Evolutionary conservation across 140 eudicot species (phyloP), one percentile per base, ranked within the genome.

Genomic region (Oenanthe javanica): DNA sequence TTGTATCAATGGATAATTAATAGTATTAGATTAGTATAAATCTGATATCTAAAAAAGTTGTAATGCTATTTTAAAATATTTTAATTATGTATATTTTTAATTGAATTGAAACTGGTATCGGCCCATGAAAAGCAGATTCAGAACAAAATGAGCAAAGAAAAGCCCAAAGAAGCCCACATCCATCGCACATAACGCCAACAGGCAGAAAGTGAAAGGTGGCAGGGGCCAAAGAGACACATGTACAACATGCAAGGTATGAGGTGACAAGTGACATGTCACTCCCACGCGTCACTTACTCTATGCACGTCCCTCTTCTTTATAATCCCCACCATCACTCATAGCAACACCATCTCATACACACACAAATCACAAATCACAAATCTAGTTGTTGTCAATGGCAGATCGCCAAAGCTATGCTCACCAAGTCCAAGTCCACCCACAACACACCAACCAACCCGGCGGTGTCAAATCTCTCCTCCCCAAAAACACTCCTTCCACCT

Each of bases 351-450:
- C 1, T 1, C 21, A 45, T 31, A 27, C 51, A 19, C 27, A 42
- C 38, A 21, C 1, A 13, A 12, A 15, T 31, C 14, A 13, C 57
- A 51, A 51, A 2, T 15, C 67, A 59, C 67, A 59, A 21, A 0
- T 6, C 69, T 21, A 21, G 19, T 59, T 19, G 21, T 23, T 13
- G 14, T 6, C 88, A 55, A 89, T 89, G 92, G 88, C 90, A 49
- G 85, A 86, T 51, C 92, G 82, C 23, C 85, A 69, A 13, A 3
- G n/a, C 3, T 83, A 49, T 1, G 81, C 88, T 47, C 90, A 85
- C 77, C 93, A 89, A 72, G 80, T 89, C 75, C 93, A 86, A 76
- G 93, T 89, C 78, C 93, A 86, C 88, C 84, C 90, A 49, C 89
- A 86, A 25, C 79, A 78, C 49, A 77, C 71, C 7, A 84, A 84